phyloP scores from a whole-genome alignment of 2,329 filamentous ascomycete species.

The Ceratocystiopsis minuta region DNA sequence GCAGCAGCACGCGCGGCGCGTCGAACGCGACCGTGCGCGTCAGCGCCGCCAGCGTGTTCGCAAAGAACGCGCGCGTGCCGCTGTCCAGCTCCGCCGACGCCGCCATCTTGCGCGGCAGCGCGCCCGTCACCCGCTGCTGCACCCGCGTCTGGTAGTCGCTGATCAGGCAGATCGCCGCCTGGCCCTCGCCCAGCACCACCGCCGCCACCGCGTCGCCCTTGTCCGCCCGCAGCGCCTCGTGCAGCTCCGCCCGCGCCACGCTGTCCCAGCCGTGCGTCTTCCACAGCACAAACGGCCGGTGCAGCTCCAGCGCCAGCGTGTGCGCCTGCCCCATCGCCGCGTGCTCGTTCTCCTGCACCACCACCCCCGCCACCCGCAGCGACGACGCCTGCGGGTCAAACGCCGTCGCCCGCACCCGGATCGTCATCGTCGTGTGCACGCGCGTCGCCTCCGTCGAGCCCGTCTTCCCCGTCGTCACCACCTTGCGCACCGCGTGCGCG shows the following conservation, averaged over 20 bases:
- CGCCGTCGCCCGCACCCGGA: conserved; percentile 37
- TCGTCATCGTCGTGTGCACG: conserved; percentile 38
- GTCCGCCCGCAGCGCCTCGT: conserved; percentile 62
- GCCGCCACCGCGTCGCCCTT: conserved; percentile 71
- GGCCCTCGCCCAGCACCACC: conserved; percentile 81
- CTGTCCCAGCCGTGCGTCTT: conserved; percentile 83
- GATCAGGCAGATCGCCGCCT: conserved; percentile 68
- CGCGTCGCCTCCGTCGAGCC: conserved; percentile 30
- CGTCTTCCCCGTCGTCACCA: conserved; percentile 26
- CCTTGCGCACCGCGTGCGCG: conserved; percentile 38
- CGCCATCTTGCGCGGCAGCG: conserved; percentile 49
- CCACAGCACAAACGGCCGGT: conserved; percentile 73
- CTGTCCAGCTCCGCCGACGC: conserved; percentile 48
- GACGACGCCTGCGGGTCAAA: conserved; percentile 38
- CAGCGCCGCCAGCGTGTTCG: conserved; percentile 57
- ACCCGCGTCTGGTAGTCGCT: conserved; percentile 64
- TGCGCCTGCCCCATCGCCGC: conserved; percentile 38
- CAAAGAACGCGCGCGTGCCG: conserved; percentile 61
- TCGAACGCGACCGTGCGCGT: conserved; percentile 61
- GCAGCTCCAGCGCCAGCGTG: conserved; percentile 64
- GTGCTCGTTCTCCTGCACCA: conserved; percentile 33
- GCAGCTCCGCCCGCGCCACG: conserved; percentile 59
- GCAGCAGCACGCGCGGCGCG: conserved; percentile 51
- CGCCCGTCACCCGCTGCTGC: conserved; percentile 49
- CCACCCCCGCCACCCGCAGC: conserved; percentile 37